Evolutionary conservation across 2,329 filamentous ascomycete species (phyloP).

Genomic region (Pyrenophora tritici-repentis): DNA sequence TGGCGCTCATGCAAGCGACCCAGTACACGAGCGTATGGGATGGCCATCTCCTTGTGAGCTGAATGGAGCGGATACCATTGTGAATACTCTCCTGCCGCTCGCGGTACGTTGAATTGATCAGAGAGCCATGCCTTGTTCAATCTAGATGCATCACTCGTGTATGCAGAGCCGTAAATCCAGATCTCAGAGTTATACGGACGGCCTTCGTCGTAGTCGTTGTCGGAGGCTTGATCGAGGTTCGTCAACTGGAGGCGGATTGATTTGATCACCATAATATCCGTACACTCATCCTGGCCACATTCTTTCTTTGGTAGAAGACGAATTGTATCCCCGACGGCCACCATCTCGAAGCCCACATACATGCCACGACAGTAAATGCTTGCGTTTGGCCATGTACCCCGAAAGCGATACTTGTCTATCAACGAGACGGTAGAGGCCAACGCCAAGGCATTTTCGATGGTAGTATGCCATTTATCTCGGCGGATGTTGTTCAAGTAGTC

Average conservation of each 20-base stretch:
- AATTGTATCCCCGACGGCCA: slow-evolving; percentile 60
- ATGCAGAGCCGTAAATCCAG: slow-evolving; percentile 57
- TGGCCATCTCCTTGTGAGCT: slow-evolving; percentile 46
- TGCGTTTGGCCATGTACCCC: slow-evolving; percentile 60
- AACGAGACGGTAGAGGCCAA: slow-evolving; percentile 59
- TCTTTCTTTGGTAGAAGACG: slow-evolving; percentile 49
- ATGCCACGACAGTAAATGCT: slow-evolving; percentile 59
- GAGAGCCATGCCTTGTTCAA: slow-evolving; percentile 34
- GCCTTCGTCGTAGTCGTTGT: slow-evolving; percentile 53
- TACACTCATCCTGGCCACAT: slow-evolving; percentile 36
- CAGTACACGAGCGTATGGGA: slow-evolving; percentile 59
- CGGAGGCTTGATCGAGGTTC: slow-evolving; percentile 54
- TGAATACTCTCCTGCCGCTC: slow-evolving; percentile 49
- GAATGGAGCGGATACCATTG: slow-evolving; percentile 58
- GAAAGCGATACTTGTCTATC: slow-evolving; percentile 58
- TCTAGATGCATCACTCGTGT: slow-evolving; percentile 46
- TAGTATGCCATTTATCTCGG: slow-evolving; percentile 55
- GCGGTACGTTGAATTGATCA: slow-evolving; percentile 23
- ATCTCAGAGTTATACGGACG: slow-evolving; percentile 54
- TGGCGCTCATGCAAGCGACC: slow-evolving; percentile 60
- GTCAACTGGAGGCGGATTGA: slow-evolving; percentile 58
- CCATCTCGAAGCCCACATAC: slow-evolving; percentile 62
- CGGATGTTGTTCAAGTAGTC: slow-evolving; percentile 53
- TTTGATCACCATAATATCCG: slow-evolving; percentile 60
- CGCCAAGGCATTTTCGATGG: slow-evolving; percentile 59